These are phyloP conservation scores for Trichosporon sp. DNA, from an alignment of 1,284 basidiomycete genomes.

Conservation along the genomic window DNA sequence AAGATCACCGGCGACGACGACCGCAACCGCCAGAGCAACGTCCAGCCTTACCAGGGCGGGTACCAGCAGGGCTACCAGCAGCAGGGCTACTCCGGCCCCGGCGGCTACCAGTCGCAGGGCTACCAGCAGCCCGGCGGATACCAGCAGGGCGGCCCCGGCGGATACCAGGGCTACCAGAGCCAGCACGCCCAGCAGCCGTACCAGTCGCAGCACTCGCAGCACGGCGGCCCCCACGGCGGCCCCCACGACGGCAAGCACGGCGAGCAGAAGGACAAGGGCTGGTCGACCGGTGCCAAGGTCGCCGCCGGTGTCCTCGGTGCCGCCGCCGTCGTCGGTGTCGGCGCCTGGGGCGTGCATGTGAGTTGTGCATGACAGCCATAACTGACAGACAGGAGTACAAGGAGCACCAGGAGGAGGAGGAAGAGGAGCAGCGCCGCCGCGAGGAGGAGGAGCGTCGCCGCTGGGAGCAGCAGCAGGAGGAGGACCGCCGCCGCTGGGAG, in stretches of 20 bases:
- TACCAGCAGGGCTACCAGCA: background rate
- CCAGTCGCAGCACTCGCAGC: background rate
- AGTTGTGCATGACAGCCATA: background rate
- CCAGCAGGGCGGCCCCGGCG: background rate
- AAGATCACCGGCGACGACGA: background rate
- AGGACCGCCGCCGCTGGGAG: background rate
- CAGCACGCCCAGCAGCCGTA: background rate
- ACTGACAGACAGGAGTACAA: background rate
- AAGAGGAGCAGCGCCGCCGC: background rate
- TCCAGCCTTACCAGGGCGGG: background rate
- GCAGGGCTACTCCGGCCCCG: background rate
- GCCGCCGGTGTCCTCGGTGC: background rate
- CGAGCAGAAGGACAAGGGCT: background rate
- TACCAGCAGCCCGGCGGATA: background rate
- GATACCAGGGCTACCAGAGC: background rate
- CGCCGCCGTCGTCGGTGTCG: background rate
- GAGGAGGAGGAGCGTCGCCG: background rate
- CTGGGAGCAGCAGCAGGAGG: background rate
- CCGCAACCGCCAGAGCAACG: background rate
- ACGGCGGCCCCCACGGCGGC: background rate
- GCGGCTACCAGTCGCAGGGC: background rate
- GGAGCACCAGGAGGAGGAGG: background rate
- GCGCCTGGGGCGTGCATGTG: background rate
- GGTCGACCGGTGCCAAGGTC: background rate
- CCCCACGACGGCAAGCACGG: background rate